A percentile compares a stretch with the other conserved stretches of the same genome.
These are phyloP conservation scores for Ploettnerulaceae sp. DNA, from an alignment of 2,329 filamentous ascomycete species.

Conservation along the genomic window DNA sequence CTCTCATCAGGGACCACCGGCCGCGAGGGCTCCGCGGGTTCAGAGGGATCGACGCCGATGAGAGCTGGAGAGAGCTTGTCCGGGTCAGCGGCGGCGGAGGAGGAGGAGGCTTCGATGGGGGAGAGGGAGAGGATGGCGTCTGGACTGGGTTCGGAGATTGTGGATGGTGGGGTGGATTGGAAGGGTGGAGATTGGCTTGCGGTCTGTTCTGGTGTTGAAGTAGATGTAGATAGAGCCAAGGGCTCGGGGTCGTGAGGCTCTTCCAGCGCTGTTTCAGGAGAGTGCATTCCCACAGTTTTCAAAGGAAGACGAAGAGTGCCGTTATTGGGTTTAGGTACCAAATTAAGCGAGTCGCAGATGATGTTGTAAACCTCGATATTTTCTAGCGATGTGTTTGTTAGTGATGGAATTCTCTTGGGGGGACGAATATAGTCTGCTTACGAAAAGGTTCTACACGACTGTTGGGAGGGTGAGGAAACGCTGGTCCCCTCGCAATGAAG, in stretches of 20 bases:
- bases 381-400: constrained; percentile 50
- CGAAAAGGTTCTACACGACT: constrained; percentile 77
- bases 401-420: background rate
- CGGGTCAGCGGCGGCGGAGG: constrained; percentile 27
- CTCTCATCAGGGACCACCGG: constrained; percentile 25
- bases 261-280: constrained; percentile 43
- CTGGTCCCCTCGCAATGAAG: constrained; percentile 86
- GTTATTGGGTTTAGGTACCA: constrained; percentile 75
- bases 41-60: constrained; percentile 29
- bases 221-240: background rate
- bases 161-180: constrained; percentile 1
- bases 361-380: constrained; percentile 96
- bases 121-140: constrained; percentile 28
- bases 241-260: constrained; percentile 49
- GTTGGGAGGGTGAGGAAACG: constrained; percentile 81
- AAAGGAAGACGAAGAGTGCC: constrained; percentile 75
- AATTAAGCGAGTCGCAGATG: constrained; percentile 77
- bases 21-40: constrained; percentile 22
- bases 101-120: constrained; percentile 29
- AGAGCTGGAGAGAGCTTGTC: constrained; percentile 24
- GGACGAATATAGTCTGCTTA: constrained; percentile 44
- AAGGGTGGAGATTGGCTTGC: constrained; percentile 17
- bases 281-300: constrained; percentile 42
- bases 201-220: background rate
- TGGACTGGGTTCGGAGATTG: constrained; percentile 12